Evolutionary conservation across 2,329 filamentous ascomycete genomes (phyloP).

Genomic region (Macrophomina tecta): DNA sequence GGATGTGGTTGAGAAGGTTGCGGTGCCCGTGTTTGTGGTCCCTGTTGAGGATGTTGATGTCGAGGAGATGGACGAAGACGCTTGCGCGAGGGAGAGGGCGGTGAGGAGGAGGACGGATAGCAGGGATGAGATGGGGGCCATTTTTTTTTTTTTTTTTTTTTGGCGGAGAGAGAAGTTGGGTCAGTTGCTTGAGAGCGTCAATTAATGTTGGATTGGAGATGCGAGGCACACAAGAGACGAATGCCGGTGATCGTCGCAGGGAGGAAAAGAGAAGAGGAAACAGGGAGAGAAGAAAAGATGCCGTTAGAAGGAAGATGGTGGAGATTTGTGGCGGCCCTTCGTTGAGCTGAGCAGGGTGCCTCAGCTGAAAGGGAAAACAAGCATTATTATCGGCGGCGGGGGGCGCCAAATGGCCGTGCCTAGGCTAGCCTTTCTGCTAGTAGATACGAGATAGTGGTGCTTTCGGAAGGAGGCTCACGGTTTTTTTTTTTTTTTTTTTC

Average conservation of each 20-base stretch:
- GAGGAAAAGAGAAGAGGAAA: not conserved
- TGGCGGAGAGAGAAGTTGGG: not conserved
- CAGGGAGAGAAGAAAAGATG: not conserved
- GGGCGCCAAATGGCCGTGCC: not conserved
- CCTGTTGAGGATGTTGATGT: not conserved
- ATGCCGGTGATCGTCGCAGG: not conserved
- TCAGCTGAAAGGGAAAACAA: constrained; percentile 1
- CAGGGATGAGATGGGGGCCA: constrained; percentile 2
- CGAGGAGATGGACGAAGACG: not conserved
- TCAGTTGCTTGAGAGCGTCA: not conserved
- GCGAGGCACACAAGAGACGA: not conserved
- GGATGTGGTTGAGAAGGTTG: not conserved
- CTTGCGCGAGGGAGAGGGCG: constrained; percentile 5
- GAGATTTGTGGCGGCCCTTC: constrained; percentile 18
- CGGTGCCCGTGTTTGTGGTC: not conserved
- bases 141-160: not conserved
- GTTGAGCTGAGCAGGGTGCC: not conserved
- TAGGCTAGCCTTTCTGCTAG: constrained; percentile 2
- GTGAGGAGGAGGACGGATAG: constrained; percentile 6
- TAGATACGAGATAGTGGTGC: constrained; percentile 21
- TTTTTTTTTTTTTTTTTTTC: no score
- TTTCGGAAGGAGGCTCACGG: not conserved
- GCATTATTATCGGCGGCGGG: not conserved
- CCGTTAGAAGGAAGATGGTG: not conserved
- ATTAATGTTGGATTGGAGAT: not conserved